Evolutionary conservation across 1,139 yeast species (phyloP).

Genomic region (Zygosaccharomyces pseudobailii): DNA sequence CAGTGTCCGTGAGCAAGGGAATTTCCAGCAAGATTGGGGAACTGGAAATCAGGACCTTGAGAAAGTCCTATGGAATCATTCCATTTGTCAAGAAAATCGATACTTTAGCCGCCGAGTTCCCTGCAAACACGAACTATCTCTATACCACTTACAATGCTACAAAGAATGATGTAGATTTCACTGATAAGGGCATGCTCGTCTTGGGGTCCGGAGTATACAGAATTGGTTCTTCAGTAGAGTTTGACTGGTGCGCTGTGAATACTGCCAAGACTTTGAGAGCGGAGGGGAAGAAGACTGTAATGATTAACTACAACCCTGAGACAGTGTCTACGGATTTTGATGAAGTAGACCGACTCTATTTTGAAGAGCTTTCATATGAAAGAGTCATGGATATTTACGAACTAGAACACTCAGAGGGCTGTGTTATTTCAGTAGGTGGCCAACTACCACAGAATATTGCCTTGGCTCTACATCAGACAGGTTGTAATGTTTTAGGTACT

Average conservation of each 20-base stretch:
- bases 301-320: constrained; percentile 98
- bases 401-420: constrained; percentile 82
- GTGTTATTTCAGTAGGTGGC: constrained; percentile 95
- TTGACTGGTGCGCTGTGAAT: constrained; percentile 99
- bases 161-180: constrained; percentile 74
- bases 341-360: constrained; percentile 94
- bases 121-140: constrained; percentile 91
- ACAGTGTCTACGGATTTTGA: constrained; percentile 98
- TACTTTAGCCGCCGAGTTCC: constrained; percentile 98
- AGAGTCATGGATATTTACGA: constrained; percentile 97
- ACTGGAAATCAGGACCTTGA: constrained; percentile 70
- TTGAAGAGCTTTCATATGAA: constrained; percentile 91
- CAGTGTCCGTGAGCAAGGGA: constrained; percentile 56
- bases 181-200: constrained; percentile 90
- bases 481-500: constrained; percentile 89
- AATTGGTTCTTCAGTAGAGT: constrained; percentile 97
- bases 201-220: constrained; percentile 98
- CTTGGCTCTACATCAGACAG: constrained; percentile 69
- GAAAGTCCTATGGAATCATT: constrained; percentile 71
- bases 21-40: constrained; percentile 40
- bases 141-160: constrained; percentile 96
- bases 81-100: constrained; percentile 97
- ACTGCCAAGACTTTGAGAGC: constrained; percentile 92
- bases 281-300: constrained; percentile 82
- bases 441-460: constrained; percentile 98